Conservation (phyloP, 169 alveolate genomes). For the Eimeria praecox region DNA sequence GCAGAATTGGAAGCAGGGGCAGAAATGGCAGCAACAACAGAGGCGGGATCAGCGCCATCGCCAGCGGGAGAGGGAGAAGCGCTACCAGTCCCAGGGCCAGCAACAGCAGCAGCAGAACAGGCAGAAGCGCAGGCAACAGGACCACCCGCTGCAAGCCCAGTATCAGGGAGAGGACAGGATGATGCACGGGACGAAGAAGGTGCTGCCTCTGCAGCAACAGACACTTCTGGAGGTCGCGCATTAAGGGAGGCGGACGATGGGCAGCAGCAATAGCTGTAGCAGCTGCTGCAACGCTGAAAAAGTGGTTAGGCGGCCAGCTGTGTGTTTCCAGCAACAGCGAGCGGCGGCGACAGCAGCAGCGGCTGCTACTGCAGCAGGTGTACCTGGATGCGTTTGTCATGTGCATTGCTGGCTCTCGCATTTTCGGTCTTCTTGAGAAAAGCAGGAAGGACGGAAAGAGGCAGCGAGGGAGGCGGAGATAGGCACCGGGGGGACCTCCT, state of each 20-base stretch:
- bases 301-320: not conserved
- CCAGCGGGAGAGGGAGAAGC: not conserved
- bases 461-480: conserved; percentile 20
- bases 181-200: not conserved
- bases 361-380: conserved; percentile 35
- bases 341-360: conserved; percentile 28
- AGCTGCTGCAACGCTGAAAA: not conserved
- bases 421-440: not conserved
- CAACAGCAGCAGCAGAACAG: not conserved
- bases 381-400: conserved; percentile 2
- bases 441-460: not conserved
- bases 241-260: not conserved
- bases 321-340: not conserved
- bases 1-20: not conserved
- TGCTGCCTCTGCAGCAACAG: not conserved
- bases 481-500: not conserved
- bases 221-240: not conserved
- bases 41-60: not conserved
- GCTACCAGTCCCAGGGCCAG: not conserved
- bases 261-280: conserved; percentile 3
- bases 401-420: conserved; percentile 33
- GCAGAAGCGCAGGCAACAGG: not conserved
- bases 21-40: not conserved
- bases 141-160: not conserved
- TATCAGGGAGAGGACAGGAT: not conserved